Conservation (phyloP, 1,284 basidiomycete genomes). For the Athelia psychrophila region DNA sequence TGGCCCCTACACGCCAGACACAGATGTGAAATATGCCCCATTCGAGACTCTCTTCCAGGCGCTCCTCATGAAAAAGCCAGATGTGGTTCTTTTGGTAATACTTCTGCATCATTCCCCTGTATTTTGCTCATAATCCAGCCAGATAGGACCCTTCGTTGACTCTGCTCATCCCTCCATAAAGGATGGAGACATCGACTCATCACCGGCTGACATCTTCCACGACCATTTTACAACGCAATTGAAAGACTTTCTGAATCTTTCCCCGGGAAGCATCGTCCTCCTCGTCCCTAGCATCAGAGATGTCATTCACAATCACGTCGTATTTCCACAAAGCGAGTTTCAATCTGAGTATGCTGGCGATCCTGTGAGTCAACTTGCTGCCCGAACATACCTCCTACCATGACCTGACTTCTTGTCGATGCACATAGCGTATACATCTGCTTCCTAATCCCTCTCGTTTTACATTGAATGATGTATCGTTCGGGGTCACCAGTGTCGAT, state of each 20-base stretch:
- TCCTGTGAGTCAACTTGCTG: constrained; percentile 36
- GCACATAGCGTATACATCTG: constrained; percentile 63
- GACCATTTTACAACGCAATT: constrained; percentile 64
- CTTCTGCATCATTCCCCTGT: constrained; percentile 4
- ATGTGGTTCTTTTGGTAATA: constrained; percentile 75
- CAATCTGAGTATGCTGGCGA: constrained; percentile 40
- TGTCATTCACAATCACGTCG: constrained; percentile 74
- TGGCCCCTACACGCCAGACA: constrained; percentile 82
- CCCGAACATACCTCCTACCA: constrained; percentile 2
- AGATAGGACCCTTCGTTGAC: constrained; percentile 93
- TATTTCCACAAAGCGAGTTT: constrained; percentile 86
- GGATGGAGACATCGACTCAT: constrained; percentile 64
- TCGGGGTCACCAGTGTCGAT: constrained; percentile 83
- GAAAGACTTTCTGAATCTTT: constrained; percentile 53
- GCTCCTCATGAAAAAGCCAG: constrained; percentile 62
- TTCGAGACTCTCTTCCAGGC: constrained; percentile 60
- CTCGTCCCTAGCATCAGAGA: constrained; percentile 85
- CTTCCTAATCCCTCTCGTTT: constrained; percentile 90
- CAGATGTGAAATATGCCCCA: constrained; percentile 74
- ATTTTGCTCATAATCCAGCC: constrained; percentile 4
- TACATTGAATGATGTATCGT: constrained; percentile 79
- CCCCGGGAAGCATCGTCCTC: constrained; percentile 69
- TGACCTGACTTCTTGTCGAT: not conserved
- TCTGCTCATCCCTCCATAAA: constrained; percentile 70
- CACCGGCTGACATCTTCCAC: constrained; percentile 71